Conservation (phyloP, 495 filamentous ascomycete genomes). For the Cryomyces minteri region DNA sequence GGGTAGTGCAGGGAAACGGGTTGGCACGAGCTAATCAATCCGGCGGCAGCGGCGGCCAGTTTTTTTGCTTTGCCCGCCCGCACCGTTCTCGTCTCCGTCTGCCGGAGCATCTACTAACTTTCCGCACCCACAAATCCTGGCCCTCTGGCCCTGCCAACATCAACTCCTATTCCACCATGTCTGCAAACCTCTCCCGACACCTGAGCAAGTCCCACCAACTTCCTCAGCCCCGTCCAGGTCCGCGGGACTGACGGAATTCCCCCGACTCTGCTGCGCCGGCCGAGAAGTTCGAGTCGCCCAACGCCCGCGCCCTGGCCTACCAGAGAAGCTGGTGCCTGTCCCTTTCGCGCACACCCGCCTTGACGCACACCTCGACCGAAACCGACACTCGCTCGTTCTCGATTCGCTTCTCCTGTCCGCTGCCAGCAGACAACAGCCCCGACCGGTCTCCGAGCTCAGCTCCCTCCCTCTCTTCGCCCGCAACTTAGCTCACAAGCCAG, state of each 20-base stretch:
- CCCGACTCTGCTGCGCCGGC: not conserved
- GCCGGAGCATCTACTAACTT: not conserved
- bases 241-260: conserved; percentile 21
- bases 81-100: not conserved
- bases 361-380: not conserved
- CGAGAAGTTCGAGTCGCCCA: not conserved
- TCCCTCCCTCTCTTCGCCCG: not conserved
- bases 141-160: too few relatives aligned
- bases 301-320: not conserved
- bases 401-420: not conserved
- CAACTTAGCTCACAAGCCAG: not conserved
- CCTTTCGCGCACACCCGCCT: not conserved
- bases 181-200: not conserved
- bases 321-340: not conserved
- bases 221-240: conserved; percentile 25
- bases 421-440: not conserved
- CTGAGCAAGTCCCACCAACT: not conserved
- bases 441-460: not conserved
- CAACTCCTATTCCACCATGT: not conserved
- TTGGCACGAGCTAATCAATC: too few relatives aligned
- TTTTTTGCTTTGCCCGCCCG: too few relatives aligned
- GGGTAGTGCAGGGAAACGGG: too few relatives aligned
- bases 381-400: too few relatives aligned
- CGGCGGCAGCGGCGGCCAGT: too few relatives aligned
- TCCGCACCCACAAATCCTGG: too few relatives aligned